A percentile compares a stretch with the other conserved stretches of the same genome.
phyloP scores from a whole-genome alignment of 805 yeast species.

The Starmerella gropengiesseri region DNA sequence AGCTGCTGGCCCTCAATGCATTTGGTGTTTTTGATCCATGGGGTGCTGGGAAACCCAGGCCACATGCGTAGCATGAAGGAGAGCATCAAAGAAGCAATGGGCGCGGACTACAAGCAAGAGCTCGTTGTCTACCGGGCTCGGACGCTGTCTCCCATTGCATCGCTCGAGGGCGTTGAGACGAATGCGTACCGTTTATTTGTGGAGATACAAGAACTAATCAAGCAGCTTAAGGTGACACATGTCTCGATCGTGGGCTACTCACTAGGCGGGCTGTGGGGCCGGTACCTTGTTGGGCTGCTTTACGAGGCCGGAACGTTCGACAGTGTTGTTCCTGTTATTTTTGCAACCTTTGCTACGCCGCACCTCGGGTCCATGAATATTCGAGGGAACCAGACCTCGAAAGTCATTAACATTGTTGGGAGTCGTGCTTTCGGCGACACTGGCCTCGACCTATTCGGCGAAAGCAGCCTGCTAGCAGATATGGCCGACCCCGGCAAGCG shows the following conservation, averaged over 20 bases:
- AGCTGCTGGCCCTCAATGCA: conserved; percentile 15
- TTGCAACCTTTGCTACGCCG: conserved; percentile 68
- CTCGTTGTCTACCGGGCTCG: conserved; percentile 36
- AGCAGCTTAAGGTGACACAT: conserved; percentile 37
- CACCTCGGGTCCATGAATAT: conserved; percentile 45
- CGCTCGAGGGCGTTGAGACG: conserved; percentile 79
- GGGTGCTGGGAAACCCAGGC: conserved; percentile 53
- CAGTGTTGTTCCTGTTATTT: conserved; percentile 47
- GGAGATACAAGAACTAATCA: conserved; percentile 42
- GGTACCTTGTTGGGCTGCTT: conserved; percentile 66
- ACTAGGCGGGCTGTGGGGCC: conserved; percentile 73
- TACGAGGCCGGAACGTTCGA: conserved; percentile 43
- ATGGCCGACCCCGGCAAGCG: conserved; percentile 41
- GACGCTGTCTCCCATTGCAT: conserved; percentile 57
- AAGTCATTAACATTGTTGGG: conserved; percentile 42
- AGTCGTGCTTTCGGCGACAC: conserved; percentile 49
- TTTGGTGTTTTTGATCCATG: conserved; percentile 23
- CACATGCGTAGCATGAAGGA: conserved; percentile 44
- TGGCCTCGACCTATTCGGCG: conserved; percentile 63
- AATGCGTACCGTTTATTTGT: conserved; percentile 46
- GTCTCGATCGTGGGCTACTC: conserved; percentile 79
- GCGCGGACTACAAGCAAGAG: conserved; percentile 31
- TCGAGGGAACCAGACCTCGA: conserved; percentile 31
- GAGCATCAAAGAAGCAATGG: conserved; percentile 31
- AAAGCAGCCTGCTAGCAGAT: conserved; percentile 38